Evolutionary conservation across 2,329 filamentous ascomycete species (phyloP).

Genomic region (Alternaria triticimaculans): DNA sequence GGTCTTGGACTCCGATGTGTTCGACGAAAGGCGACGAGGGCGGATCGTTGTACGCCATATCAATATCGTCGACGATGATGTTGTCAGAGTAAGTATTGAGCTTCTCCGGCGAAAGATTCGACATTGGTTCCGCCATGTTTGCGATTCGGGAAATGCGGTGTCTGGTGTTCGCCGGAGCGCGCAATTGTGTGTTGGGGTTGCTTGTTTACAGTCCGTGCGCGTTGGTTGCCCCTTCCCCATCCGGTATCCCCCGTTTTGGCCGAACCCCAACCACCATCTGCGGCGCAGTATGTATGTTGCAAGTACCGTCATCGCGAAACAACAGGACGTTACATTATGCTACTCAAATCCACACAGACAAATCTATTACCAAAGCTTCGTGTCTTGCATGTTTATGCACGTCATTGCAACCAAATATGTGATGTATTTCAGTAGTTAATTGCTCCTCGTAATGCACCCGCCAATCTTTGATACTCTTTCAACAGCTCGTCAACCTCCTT

Average conservation of each 20-base stretch:
- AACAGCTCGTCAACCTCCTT: constrained; percentile 57
- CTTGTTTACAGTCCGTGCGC: constrained; percentile 22
- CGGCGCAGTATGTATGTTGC: not conserved
- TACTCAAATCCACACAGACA: not conserved
- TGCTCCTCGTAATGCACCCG: constrained; percentile 52
- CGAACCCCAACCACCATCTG: not conserved
- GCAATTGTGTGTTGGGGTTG: constrained; percentile 16
- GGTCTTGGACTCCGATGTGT: constrained; percentile 50
- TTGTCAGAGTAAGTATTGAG: constrained; percentile 31
- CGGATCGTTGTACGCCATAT: constrained; percentile 50
- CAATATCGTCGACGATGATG: constrained; percentile 36
- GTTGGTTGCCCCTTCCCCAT: constrained; percentile 16
- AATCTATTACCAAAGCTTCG: not conserved
- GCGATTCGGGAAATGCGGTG: constrained; percentile 9
- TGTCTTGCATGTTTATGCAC: not conserved
- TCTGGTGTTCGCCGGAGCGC: constrained; percentile 19
- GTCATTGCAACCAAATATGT: not conserved
- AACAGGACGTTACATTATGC: not conserved
- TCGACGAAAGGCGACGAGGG: constrained; percentile 59
- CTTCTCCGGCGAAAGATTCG: constrained; percentile 38
- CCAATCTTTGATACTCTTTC: constrained; percentile 54
- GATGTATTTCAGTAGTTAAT: constrained; percentile 43
- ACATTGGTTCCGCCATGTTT: constrained; percentile 44
- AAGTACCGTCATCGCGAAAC: not conserved
- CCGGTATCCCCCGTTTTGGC: constrained; percentile 16